A percentile compares a stretch with the other conserved stretches of the same genome.
Evolutionary conservation across 176 grass and related monocot genomes (phyloP).

Genomic region (Eleusine coracana): DNA sequence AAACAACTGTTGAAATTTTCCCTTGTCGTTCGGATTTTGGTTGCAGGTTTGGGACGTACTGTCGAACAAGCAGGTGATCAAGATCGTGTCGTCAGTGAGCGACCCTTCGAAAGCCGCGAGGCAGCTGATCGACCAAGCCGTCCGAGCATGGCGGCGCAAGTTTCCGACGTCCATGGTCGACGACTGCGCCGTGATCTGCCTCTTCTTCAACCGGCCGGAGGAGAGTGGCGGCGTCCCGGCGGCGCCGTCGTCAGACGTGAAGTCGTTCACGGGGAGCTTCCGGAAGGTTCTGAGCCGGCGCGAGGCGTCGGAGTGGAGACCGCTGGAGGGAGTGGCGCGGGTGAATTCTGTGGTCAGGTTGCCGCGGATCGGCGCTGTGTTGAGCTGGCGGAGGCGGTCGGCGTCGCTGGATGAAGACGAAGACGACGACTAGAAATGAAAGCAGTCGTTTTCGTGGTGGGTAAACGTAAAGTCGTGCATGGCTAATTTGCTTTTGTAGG

Average conservation of each 20-base stretch:
- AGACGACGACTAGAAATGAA: conserved; percentile 36
- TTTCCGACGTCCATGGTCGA: conserved; percentile 79
- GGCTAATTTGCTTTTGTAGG: background rate
- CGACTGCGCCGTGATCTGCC: conserved; percentile 74
- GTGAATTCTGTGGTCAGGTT: conserved; percentile 70
- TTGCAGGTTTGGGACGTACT: conserved; percentile 89
- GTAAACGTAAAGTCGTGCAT: background rate
- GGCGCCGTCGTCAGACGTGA: background rate
- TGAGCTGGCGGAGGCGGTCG: conserved; percentile 60
- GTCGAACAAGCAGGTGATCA: conserved; percentile 74
- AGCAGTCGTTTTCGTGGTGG: background rate
- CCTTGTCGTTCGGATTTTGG: no score
- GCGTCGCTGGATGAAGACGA: conserved; percentile 49
- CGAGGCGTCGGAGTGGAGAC: conserved; percentile 40
- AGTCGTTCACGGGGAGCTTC: conserved; percentile 50
- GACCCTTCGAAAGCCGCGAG: conserved; percentile 62
- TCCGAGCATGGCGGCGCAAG: conserved; percentile 65
- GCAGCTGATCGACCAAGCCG: conserved; percentile 59
- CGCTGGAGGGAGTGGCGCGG: conserved; percentile 63
- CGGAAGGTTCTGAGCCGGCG: conserved; percentile 36
- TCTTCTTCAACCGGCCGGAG: conserved; percentile 52
- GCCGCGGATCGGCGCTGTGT: conserved; percentile 46
- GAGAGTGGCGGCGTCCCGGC: background rate
- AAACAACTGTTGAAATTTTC: no score
- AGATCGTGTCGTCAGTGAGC: conserved; percentile 54